These are phyloP conservation scores for Sporothrix schenckii DNA, from an alignment of 2,329 filamentous ascomycete species.

Conservation along the genomic window DNA sequence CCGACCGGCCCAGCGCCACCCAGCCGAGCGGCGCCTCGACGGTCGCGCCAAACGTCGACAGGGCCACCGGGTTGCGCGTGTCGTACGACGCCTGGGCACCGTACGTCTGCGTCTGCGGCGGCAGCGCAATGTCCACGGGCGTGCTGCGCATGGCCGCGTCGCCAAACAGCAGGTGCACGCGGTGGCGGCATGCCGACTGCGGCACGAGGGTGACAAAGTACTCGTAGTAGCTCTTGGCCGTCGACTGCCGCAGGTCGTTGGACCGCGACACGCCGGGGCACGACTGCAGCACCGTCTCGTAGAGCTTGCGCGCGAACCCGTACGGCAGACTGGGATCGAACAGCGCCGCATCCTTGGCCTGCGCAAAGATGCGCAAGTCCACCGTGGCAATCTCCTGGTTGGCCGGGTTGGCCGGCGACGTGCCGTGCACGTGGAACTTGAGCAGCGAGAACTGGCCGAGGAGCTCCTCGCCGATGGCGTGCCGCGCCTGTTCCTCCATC, in stretches of 20 bases:
- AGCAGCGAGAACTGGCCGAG: slow-evolving; percentile 36
- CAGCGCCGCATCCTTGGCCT: slow-evolving; percentile 28
- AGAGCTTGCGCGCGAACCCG: slow-evolving; percentile 33
- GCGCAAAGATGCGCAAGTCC: slow-evolving; percentile 36
- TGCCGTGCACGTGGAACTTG: slow-evolving; percentile 35
- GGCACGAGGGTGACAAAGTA: slow-evolving; percentile 32
- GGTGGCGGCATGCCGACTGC: slow-evolving; percentile 29
- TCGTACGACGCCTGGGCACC: slow-evolving; percentile 29
- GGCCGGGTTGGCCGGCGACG: slow-evolving; percentile 34
- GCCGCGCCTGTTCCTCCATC: slow-evolving; percentile 33
- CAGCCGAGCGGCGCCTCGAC: slow-evolving; percentile 29
- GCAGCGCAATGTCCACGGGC: slow-evolving; percentile 25
- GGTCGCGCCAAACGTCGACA: slow-evolving; percentile 24
- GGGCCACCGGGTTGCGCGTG: slow-evolving; percentile 17
- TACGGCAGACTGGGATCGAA: slow-evolving; percentile 33
- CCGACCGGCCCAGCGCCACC: slow-evolving; percentile 37
- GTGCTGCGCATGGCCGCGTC: neutral
- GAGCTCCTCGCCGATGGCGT: slow-evolving; percentile 38
- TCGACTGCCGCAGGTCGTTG: slow-evolving; percentile 32
- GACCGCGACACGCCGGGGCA: slow-evolving; percentile 33
- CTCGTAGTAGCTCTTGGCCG: slow-evolving; percentile 32
- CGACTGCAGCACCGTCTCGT: slow-evolving; percentile 34
- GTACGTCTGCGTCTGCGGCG: slow-evolving; percentile 24
- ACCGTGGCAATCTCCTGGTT: slow-evolving; percentile 37
- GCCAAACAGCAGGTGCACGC: slow-evolving; percentile 30